These are phyloP conservation scores for Colletotrichum lentis DNA, from an alignment of 2,329 filamentous ascomycete species.

Conservation along the genomic window DNA sequence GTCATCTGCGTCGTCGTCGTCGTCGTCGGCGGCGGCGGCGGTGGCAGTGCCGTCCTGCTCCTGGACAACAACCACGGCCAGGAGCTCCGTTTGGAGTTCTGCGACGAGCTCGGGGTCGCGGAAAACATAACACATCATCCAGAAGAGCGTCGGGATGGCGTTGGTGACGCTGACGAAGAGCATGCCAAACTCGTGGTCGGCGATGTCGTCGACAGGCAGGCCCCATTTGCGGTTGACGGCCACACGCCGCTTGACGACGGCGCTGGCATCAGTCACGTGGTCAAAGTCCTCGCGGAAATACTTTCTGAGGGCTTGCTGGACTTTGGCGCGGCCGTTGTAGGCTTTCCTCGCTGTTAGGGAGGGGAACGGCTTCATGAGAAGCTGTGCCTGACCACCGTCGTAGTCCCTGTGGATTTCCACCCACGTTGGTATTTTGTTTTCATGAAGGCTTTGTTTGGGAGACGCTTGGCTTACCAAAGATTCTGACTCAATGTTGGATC, in stretches of 20 bases:
- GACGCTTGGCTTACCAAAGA: neutral
- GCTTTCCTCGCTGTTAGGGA: constrained; percentile 40
- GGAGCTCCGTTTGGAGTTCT: constrained; percentile 9
- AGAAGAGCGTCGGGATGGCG: constrained; percentile 50
- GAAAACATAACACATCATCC: constrained; percentile 48
- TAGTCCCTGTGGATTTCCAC: constrained; percentile 2
- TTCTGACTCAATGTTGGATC: constrained; percentile 37
- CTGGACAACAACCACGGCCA: neutral
- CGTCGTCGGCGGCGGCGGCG: no score
- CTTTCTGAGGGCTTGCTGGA: constrained; percentile 42
- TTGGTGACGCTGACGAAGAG: constrained; percentile 48
- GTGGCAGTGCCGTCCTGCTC: neutral
- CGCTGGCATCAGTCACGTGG: constrained; percentile 42
- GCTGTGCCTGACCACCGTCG: constrained; percentile 13
- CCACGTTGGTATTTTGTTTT: neutral
- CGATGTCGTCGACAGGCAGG: constrained; percentile 43
- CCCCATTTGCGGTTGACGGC: constrained; percentile 44
- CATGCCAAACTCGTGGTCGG: constrained; percentile 46
- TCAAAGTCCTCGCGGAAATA: constrained; percentile 46
- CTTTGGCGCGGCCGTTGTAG: constrained; percentile 38
- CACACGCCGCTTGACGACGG: constrained; percentile 44
- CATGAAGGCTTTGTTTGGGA: neutral
- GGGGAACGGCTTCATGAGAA: constrained; percentile 25
- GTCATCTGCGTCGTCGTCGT: neutral
- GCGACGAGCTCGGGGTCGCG: constrained; percentile 6